These are phyloP conservation scores for Podaxis sp. DNA, from an alignment of 768 basidiomycete genomes.

Conservation along the genomic window DNA sequence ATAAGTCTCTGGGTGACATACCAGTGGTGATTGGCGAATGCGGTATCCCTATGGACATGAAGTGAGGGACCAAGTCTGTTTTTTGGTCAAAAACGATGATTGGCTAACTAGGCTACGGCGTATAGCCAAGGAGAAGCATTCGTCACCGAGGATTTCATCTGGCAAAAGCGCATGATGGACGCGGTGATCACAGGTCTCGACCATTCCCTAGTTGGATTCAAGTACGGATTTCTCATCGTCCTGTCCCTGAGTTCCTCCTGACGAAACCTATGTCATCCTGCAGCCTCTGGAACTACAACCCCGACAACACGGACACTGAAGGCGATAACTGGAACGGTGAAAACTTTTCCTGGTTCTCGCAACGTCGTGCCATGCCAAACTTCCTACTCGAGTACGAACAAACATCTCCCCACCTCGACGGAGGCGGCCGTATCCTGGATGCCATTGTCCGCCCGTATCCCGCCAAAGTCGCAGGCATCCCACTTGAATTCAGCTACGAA, in stretches of 20 bases:
- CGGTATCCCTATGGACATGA: conserved; percentile 96
- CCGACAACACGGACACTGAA: conserved; percentile 67
- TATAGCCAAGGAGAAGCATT: conserved; percentile 69
- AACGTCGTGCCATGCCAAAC: conserved; percentile 49
- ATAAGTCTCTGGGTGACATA: conserved; percentile 68
- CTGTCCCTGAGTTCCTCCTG: not conserved
- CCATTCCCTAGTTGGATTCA: conserved; percentile 72
- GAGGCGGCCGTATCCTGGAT: conserved; percentile 73
- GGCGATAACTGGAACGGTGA: conserved; percentile 97
- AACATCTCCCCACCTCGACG: conserved; percentile 67
- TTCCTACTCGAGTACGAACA: conserved; percentile 57
- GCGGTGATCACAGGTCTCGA: conserved; percentile 85
- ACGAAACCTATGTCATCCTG: not conserved
- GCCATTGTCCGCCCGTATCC: conserved; percentile 88
- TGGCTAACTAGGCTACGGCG: not conserved
- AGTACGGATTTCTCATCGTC: conserved; percentile 45
- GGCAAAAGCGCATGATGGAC: conserved; percentile 94
- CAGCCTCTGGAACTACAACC: conserved; percentile 95
- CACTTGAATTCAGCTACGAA: conserved; percentile 70
- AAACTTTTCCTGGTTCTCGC: conserved; percentile 94
- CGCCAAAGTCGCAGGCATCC: conserved; percentile 85
- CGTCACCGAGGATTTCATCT: conserved; percentile 63
- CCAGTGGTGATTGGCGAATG: conserved; percentile 91
- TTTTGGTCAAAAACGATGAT: not conserved
- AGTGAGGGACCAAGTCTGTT: conserved; percentile 43